Percentiles rank a stretch among this genome's conserved stretches.
Evolutionary conservation across 164 flowering plant genomes (phyloP).

Genomic region (Warburgia ugandensis): DNA sequence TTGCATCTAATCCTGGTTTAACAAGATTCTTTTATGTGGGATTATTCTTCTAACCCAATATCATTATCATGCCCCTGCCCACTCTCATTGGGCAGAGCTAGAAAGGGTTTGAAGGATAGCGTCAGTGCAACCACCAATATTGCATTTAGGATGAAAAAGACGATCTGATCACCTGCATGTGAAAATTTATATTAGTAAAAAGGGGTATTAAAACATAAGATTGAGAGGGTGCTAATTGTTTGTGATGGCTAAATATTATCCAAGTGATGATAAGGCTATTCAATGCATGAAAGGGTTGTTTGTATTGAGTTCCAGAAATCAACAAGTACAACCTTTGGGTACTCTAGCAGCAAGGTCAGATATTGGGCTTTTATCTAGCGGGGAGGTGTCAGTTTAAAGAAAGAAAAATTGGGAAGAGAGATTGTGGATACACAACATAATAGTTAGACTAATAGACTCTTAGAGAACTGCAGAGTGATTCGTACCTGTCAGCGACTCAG

Average conservation of each 20-base stretch:
- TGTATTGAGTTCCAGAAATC: background rate
- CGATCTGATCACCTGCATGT: constrained; percentile 17
- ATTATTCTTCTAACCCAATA: background rate
- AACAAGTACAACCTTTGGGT: background rate
- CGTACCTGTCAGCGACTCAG: no score
- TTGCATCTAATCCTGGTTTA: background rate
- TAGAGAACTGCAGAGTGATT: no score
- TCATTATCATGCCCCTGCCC: no score
- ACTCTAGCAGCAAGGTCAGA: background rate
- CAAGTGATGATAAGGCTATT: background rate
- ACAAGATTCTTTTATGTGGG: background rate
- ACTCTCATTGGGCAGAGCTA: constrained; percentile 6
- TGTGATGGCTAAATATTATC: no score
- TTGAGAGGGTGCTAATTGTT: no score
- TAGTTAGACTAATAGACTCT: no score
- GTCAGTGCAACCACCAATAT: background rate
- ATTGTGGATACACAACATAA: no score
- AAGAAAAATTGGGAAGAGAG: no score
- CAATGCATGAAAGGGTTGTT: background rate
- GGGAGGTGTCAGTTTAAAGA: no score
- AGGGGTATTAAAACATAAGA: background rate
- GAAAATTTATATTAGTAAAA: background rate
- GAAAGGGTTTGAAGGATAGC: constrained; percentile 14
- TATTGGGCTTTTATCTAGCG: background rate
- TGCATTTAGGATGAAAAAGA: constrained; percentile 11